A percentile compares a stretch with the other conserved stretches of the same genome.
Evolutionary conservation across 208 protist genomes (phyloP).

Genomic region (Herpetomonas samuelpessoai): DNA sequence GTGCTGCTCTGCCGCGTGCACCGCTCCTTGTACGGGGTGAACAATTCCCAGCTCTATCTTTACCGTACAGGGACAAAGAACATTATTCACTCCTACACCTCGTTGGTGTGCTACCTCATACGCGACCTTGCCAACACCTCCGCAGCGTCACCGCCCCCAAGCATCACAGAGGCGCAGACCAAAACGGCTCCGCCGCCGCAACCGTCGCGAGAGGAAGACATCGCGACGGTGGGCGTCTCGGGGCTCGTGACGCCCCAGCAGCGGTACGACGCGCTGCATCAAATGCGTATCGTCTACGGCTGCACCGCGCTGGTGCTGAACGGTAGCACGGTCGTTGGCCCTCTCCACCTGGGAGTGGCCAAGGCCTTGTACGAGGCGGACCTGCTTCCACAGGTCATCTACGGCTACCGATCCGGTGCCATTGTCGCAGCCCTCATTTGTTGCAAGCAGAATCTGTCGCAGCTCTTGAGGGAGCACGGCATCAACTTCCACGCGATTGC

Average conservation of each 20-base stretch:
- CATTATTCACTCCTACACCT: constrained; percentile 69
- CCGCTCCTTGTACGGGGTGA: constrained; percentile 55
- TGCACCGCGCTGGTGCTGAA: constrained; percentile 55
- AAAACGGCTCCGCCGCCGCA: too few species aligned
- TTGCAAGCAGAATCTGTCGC: constrained; percentile 36
- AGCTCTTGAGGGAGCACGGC: neutral
- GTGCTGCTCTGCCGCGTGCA: constrained; percentile 39
- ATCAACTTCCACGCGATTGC: too few species aligned
- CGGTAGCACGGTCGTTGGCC: constrained; percentile 50
- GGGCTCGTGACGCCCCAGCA: constrained; percentile 8
- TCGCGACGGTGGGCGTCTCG: too few species aligned
- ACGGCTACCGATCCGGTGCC: constrained; percentile 55
- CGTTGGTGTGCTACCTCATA: constrained; percentile 40
- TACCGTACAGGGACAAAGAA: constrained; percentile 69
- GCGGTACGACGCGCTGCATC: constrained; percentile 30
- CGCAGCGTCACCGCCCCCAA: too few species aligned
- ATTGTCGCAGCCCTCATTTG: constrained; percentile 65
- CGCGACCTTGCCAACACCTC: too few species aligned
- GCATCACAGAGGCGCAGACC: too few species aligned
- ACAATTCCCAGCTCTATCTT: constrained; percentile 42
- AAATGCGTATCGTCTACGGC: constrained; percentile 48
- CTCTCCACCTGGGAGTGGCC: constrained; percentile 67
- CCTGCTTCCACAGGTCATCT: constrained; percentile 64
- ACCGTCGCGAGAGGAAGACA: too few species aligned
- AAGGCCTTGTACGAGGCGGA: constrained; percentile 53